Percentiles rank a stretch among this genome's conserved stretches.
Evolutionary conservation across 257 asterid species (phyloP).

Genomic region (Solanum sejunctum): DNA sequence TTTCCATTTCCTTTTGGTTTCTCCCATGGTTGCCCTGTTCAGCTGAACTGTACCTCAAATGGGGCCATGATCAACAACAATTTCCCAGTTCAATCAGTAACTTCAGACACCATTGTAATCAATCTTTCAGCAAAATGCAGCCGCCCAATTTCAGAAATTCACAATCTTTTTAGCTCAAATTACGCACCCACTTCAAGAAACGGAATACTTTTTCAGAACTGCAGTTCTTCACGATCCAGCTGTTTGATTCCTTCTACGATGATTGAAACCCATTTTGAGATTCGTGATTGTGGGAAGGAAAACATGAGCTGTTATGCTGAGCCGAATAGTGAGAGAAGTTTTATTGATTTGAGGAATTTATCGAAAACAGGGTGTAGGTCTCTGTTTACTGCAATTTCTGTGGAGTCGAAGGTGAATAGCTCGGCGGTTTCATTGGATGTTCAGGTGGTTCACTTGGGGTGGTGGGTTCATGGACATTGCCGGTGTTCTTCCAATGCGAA

Average conservation of each 20-base stretch:
- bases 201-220: conserved; percentile 48
- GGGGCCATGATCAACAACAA: conserved; percentile 26
- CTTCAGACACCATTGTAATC: conserved; percentile 22
- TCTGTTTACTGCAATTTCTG: conserved; percentile 61
- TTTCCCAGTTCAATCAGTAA: conserved; percentile 32
- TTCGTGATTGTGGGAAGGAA: conserved; percentile 31
- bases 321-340: conserved; percentile 16
- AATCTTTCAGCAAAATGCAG: conserved; percentile 38
- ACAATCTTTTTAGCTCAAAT: conserved; percentile 30
- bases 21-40: conserved; percentile 56
- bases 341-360: conserved; percentile 27
- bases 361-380: conserved; percentile 20
- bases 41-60: conserved; percentile 41
- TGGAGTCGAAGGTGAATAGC: conserved; percentile 17
- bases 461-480: conserved; percentile 72
- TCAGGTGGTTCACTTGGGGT: conserved; percentile 47
- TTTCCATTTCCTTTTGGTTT: conserved; percentile 68
- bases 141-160: conserved; percentile 39
- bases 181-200: conserved; percentile 64
- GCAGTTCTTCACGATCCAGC: conserved; percentile 16
- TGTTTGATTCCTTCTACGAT: conserved; percentile 53
- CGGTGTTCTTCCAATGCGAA: conserved; percentile 41
- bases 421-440: conserved; percentile 57
- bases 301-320: conserved; percentile 66
- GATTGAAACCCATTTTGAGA: conserved; percentile 60